Evolutionary conservation across 306 rosid species (phyloP).

Genomic region (Vigna unguiculata): DNA sequence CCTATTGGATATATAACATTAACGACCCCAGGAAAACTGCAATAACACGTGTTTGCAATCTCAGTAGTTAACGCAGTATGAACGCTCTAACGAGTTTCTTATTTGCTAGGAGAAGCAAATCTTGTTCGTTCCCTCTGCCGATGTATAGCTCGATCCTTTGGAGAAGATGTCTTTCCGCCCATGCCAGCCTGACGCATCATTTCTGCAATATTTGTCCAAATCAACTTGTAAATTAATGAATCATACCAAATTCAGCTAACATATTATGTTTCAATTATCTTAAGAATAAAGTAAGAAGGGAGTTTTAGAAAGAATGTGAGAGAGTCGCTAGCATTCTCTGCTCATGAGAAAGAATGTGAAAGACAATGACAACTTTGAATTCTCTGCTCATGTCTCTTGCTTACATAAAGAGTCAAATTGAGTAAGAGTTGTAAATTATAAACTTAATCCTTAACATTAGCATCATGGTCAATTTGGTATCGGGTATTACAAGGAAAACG

Average conservation of each 20-base stretch:
- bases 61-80: slow-evolving; percentile 1
- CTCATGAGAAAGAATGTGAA: too few relatives aligned
- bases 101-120: slow-evolving; percentile 89
- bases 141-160: slow-evolving; percentile 78
- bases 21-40: slow-evolving; percentile 57
- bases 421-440: neutral
- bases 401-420: neutral
- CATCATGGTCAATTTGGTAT: too few relatives aligned
- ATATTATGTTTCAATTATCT: neutral
- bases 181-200: slow-evolving; percentile 92
- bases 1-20: slow-evolving; percentile 46
- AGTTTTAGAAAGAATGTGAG: too few relatives aligned
- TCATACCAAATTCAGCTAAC: neutral
- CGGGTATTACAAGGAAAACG: too few relatives aligned
- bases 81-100: slow-evolving; percentile 3
- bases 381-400: too few relatives aligned
- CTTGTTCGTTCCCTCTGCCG: slow-evolving; percentile 84
- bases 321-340: too few relatives aligned
- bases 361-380: too few relatives aligned
- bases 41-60: slow-evolving; percentile 45
- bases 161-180: slow-evolving; percentile 89
- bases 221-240: slow-evolving; percentile 23
- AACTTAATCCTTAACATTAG: neutral
- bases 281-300: too few relatives aligned
- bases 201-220: slow-evolving; percentile 61